Conservation (phyloP, 2,329 filamentous ascomycete species). For the Ampelomyces quisqualis region DNA sequence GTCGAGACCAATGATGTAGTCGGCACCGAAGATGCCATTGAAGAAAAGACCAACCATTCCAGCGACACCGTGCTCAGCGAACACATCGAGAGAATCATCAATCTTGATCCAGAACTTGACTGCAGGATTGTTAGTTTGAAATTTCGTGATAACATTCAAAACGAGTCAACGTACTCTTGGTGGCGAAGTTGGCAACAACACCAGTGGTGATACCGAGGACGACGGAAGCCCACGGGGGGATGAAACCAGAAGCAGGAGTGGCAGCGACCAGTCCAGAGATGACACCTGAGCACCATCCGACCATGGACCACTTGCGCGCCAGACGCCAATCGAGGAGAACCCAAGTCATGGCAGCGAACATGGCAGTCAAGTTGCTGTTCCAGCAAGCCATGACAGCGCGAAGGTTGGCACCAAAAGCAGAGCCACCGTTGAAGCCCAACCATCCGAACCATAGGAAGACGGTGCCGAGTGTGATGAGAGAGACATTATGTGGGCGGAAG, state of each 20-base stretch:
- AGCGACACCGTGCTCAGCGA: conserved; percentile 84
- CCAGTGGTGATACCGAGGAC: conserved; percentile 63
- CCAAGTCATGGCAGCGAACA: conserved; percentile 91
- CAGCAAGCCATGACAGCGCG: conserved; percentile 95
- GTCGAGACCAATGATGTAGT: conserved; percentile 73
- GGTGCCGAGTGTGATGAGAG: conserved; percentile 91
- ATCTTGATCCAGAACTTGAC: conserved; percentile 74
- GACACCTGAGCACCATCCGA: conserved; percentile 87
- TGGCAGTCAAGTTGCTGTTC: conserved; percentile 93
- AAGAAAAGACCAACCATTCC: conserved; percentile 78
- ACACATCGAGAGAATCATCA: conserved; percentile 86
- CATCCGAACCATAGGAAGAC: conserved; percentile 98
- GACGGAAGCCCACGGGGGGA: conserved; percentile 66
- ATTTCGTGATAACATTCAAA: not conserved
- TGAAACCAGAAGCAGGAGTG: conserved; percentile 78
- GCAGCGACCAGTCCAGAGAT: conserved; percentile 87
- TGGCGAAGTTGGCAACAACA: conserved; percentile 77
- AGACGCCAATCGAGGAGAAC: conserved; percentile 93
- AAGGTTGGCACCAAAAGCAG: conserved; percentile 88
- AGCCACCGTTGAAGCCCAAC: conserved; percentile 98
- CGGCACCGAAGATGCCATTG: conserved; percentile 74
- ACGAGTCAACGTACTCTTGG: conserved; percentile 73
- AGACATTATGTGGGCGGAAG: conserved; percentile 98
- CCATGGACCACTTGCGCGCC: conserved; percentile 90
- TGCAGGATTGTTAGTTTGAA: conserved; percentile 35